phyloP scores from a whole-genome alignment of 495 filamentous ascomycete genomes.

The Podospora pseudopauciseta region DNA sequence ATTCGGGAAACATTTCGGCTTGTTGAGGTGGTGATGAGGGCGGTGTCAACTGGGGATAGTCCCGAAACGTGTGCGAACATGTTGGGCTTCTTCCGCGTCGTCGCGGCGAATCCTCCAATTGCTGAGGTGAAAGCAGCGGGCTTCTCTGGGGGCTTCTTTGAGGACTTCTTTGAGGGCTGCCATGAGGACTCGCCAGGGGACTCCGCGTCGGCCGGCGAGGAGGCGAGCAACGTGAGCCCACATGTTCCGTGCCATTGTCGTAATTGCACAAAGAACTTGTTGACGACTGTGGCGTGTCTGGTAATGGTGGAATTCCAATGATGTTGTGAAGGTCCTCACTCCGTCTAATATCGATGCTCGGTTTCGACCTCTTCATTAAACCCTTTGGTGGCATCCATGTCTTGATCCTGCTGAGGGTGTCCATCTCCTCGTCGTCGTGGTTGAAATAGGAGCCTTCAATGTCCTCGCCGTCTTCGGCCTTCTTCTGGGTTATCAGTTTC shows the following conservation, averaged over 20 bases:
- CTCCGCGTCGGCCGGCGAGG: slow-evolving; percentile 21
- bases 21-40: slow-evolving; percentile 21
- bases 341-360: slow-evolving; percentile 38
- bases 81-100: slow-evolving; percentile 17
- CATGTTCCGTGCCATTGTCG: slow-evolving; percentile 29
- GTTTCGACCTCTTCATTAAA: slow-evolving; percentile 31
- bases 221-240: slow-evolving; percentile 23
- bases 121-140: slow-evolving; percentile 27
- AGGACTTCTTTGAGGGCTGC: slow-evolving; percentile 20
- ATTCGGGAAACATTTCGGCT: slow-evolving; percentile 11
- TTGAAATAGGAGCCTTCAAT: slow-evolving; percentile 31
- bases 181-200: slow-evolving; percentile 14
- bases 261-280: slow-evolving; percentile 47
- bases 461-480: slow-evolving; percentile 30
- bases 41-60: slow-evolving; percentile 13
- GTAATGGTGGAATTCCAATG: slow-evolving; percentile 39
- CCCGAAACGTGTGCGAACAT: slow-evolving; percentile 9
- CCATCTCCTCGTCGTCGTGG: slow-evolving; percentile 28
- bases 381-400: slow-evolving; percentile 30
- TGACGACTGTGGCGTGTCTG: slow-evolving; percentile 46
- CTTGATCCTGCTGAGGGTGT: slow-evolving; percentile 28
- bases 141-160: slow-evolving; percentile 28
- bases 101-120: slow-evolving; percentile 19
- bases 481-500: slow-evolving; percentile 40
- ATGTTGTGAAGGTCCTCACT: slow-evolving; percentile 43